Conservation (phyloP, 2,329 filamentous ascomycete species). For the Venturia aucupariae region DNA sequence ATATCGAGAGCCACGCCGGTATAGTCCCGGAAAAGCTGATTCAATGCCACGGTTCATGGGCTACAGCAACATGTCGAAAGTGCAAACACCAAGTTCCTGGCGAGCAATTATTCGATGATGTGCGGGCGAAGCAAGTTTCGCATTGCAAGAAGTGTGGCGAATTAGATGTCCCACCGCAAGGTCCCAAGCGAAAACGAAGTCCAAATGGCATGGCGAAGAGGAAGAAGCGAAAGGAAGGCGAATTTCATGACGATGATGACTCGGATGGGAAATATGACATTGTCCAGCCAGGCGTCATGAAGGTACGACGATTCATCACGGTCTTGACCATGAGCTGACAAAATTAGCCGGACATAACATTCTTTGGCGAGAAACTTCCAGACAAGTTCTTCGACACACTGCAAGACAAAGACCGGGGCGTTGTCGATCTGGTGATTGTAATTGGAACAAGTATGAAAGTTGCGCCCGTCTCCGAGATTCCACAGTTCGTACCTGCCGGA, state of each 20-base stretch:
- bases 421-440: slow-evolving; percentile 83
- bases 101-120: slow-evolving; percentile 68
- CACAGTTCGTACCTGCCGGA: slow-evolving; percentile 65
- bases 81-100: slow-evolving; percentile 68
- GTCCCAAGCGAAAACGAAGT: slow-evolving; percentile 44
- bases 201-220: slow-evolving; percentile 36
- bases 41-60: slow-evolving; percentile 95
- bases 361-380: slow-evolving; percentile 88
- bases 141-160: slow-evolving; percentile 62
- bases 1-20: slow-evolving; percentile 80
- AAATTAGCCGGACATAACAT: slow-evolving; percentile 80
- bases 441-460: slow-evolving; percentile 96
- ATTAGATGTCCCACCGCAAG: slow-evolving; percentile 38
- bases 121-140: slow-evolving; percentile 67
- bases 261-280: slow-evolving; percentile 56
- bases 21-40: slow-evolving; percentile 74
- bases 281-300: slow-evolving; percentile 72
- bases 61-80: slow-evolving; percentile 78
- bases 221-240: slow-evolving; percentile 42
- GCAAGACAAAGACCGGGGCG: slow-evolving; percentile 68
- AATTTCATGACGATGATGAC: slow-evolving; percentile 44
- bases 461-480: slow-evolving; percentile 86
- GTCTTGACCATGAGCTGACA: slow-evolving; percentile 3
- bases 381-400: slow-evolving; percentile 73
- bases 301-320: slow-evolving; percentile 26